phyloP scores from a whole-genome alignment of 2,329 filamentous ascomycete species.

The Raffaelea arxii region DNA sequence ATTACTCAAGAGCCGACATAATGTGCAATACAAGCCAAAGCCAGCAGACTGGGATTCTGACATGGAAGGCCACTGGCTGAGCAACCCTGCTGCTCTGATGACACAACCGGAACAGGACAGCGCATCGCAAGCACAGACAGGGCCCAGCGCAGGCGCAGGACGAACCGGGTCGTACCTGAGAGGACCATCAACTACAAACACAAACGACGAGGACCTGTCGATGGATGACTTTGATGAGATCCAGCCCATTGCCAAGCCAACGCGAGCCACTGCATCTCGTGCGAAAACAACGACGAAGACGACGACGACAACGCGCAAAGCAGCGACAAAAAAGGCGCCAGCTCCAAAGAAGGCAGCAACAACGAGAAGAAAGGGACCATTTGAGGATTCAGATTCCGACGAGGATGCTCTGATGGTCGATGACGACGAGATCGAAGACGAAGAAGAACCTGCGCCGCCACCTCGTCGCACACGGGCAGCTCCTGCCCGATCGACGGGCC shows the following conservation, averaged over 20 bases:
- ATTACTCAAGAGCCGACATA: slow-evolving; percentile 32
- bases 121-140: too few relatives aligned
- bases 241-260: slow-evolving; percentile 19
- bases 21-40: slow-evolving; percentile 58
- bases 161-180: slow-evolving; percentile 15
- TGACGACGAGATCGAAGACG: slow-evolving; percentile 35
- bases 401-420: slow-evolving; percentile 43
- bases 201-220: slow-evolving; percentile 39
- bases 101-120: slow-evolving; percentile 10
- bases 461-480: slow-evolving; percentile 11
- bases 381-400: slow-evolving; percentile 27
- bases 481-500: neutral
- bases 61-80: slow-evolving; percentile 75
- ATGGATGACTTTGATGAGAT: slow-evolving; percentile 45
- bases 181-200: neutral
- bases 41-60: slow-evolving; percentile 85
- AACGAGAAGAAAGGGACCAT: slow-evolving; percentile 30
- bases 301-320: slow-evolving; percentile 19
- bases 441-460: slow-evolving; percentile 25
- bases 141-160: neutral
- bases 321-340: slow-evolving; percentile 26
- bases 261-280: neutral
- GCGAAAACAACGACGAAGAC: slow-evolving; percentile 18
- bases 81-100: slow-evolving; percentile 59
- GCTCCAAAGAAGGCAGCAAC: slow-evolving; percentile 22